Evolutionary conservation across 2,329 filamentous ascomycete genomes (phyloP).

Genomic region (Tolypocladium cylindrosporum): DNA sequence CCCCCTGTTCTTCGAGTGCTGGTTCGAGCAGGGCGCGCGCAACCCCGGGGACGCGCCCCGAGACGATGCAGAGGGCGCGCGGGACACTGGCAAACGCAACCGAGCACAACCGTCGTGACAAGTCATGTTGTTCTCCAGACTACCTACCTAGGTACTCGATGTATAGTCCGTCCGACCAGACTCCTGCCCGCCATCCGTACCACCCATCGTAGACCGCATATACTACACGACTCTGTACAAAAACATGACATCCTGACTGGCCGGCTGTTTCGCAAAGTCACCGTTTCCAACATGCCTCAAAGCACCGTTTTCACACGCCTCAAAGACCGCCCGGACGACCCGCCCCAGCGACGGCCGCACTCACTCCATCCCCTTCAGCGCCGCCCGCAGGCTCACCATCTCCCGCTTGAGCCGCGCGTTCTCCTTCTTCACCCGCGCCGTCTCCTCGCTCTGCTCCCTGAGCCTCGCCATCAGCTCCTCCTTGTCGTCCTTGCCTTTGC

Average conservation of each 20-base stretch:
- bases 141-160: not conserved
- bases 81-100: not conserved
- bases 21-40: slow-evolving; percentile 38
- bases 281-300: not conserved
- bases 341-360: slow-evolving; percentile 4
- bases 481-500: slow-evolving; percentile 64
- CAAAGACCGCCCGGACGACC: not conserved
- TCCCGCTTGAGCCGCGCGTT: slow-evolving; percentile 76
- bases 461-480: slow-evolving; percentile 66
- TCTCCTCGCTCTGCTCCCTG: slow-evolving; percentile 68
- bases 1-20: slow-evolving; percentile 54
- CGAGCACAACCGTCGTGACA: not conserved
- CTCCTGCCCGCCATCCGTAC: not conserved
- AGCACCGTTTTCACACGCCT: not conserved
- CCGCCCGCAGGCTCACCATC: slow-evolving; percentile 57
- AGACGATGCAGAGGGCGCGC: not conserved
- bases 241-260: not conserved
- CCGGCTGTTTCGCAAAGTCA: not conserved
- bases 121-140: not conserved
- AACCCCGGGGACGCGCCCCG: not conserved
- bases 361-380: slow-evolving; percentile 36
- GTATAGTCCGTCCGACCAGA: not conserved
- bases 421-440: slow-evolving; percentile 69
- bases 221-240: not conserved
- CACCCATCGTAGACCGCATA: not conserved